phyloP scores from a whole-genome alignment of 768 basidiomycete species.

The Xerocomellus dryophilus region DNA sequence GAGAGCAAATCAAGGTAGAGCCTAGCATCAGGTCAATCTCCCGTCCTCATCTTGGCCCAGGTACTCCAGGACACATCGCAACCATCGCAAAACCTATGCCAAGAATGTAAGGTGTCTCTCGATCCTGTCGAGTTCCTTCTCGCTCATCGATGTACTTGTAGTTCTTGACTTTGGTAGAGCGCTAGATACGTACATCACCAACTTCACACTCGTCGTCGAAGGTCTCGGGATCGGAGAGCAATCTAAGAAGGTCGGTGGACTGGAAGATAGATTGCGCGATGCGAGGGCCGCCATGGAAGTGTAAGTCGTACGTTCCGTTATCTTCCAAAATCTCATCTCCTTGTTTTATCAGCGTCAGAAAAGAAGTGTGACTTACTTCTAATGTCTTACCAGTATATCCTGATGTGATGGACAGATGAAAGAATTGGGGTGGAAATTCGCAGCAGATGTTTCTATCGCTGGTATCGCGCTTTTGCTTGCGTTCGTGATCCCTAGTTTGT shows the following conservation, averaged over 20 bases:
- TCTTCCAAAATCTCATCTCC: background rate
- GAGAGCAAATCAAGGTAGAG: slow-evolving; percentile 15
- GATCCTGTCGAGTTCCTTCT: background rate
- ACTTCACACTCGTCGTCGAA: slow-evolving; percentile 16
- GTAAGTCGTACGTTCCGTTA: slow-evolving; percentile 1
- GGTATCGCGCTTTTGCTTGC: slow-evolving; percentile 18
- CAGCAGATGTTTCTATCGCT: slow-evolving; percentile 9
- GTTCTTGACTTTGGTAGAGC: slow-evolving; percentile 17
- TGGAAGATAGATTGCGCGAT: background rate
- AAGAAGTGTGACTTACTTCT: slow-evolving; percentile 8
- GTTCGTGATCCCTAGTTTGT: slow-evolving; percentile 8
- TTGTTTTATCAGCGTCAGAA: slow-evolving; percentile 10
- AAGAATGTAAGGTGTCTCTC: slow-evolving; percentile 12
- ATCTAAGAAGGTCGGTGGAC: background rate
- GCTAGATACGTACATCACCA: slow-evolving; percentile 12
- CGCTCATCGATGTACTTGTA: background rate
- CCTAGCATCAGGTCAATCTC: background rate
- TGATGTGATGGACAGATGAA: slow-evolving; percentile 16
- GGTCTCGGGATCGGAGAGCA: slow-evolving; percentile 2
- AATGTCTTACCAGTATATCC: background rate
- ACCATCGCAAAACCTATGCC: slow-evolving; percentile 19
- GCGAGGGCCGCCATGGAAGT: slow-evolving; percentile 14
- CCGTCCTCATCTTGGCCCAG: slow-evolving; percentile 7
- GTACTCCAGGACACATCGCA: slow-evolving; percentile 13
- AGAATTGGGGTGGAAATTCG: slow-evolving; percentile 17